A percentile compares a stretch with the other conserved stretches of the same genome.
Evolutionary conservation across 768 basidiomycete genomes (phyloP).

Genomic region (Rhodotorula babjevae): DNA sequence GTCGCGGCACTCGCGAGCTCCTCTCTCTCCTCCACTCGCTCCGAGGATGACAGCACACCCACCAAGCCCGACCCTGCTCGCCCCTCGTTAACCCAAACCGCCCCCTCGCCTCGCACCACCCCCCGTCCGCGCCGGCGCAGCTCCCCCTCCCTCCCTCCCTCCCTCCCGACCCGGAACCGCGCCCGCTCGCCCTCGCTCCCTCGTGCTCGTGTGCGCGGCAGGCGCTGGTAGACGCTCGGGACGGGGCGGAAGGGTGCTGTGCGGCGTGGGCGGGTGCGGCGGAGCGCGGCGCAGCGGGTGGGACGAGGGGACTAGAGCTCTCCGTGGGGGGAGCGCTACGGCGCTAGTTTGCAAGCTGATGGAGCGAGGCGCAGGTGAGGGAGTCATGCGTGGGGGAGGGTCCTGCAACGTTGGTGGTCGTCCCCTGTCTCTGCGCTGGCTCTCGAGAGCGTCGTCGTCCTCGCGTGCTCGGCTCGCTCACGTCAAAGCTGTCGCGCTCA

Average conservation of each 20-base stretch:
- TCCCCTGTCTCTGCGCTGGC: too few species aligned
- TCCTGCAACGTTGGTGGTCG: too few species aligned
- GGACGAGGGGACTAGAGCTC: not conserved
- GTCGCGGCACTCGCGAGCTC: too few species aligned
- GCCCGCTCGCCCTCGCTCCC: not conserved
- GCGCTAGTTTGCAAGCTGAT: constrained; percentile 8
- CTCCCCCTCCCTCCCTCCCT: too few species aligned
- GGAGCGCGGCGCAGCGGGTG: not conserved
- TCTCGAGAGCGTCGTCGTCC: too few species aligned
- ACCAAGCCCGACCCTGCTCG: not conserved
- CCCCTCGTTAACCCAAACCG: not conserved
- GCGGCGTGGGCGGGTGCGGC: too few species aligned
- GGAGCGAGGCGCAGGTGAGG: not conserved
- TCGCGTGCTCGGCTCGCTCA: too few species aligned
- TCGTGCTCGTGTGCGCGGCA: too few species aligned
- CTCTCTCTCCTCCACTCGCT: not conserved
- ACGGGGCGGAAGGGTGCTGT: too few species aligned
- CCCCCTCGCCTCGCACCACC: not conserved
- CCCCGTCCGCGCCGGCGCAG: not conserved
- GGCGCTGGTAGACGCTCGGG: not conserved
- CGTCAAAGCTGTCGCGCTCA: too few species aligned
- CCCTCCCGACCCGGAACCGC: not conserved
- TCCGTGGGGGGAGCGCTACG: not conserved
- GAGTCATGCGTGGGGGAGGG: too few species aligned
- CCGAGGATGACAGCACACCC: not conserved